These are phyloP conservation scores for Plantago major DNA, from an alignment of 257 asterid genomes.

Conservation along the genomic window DNA sequence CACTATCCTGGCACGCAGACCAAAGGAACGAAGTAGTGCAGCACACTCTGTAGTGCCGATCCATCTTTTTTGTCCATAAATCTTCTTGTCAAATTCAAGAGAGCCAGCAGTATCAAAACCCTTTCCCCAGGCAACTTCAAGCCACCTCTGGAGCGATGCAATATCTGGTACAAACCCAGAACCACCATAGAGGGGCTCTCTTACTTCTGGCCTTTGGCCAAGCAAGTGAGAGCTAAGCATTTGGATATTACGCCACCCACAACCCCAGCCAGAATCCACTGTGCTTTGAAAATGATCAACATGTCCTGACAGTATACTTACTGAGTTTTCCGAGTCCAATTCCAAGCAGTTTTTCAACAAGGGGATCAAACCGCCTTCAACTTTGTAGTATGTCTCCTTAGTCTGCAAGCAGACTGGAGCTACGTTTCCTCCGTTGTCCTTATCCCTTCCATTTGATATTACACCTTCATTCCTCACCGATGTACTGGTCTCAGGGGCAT, in stretches of 20 bases:
- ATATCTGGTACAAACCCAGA: conserved; percentile 73
- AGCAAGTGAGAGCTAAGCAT: conserved; percentile 90
- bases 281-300: conserved; percentile 75
- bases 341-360: conserved; percentile 60
- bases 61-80: conserved; percentile 69
- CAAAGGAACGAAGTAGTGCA: conserved; percentile 77
- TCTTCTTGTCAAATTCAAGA: conserved; percentile 49
- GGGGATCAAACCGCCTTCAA: conserved; percentile 52
- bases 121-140: conserved; percentile 77
- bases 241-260: conserved; percentile 99
- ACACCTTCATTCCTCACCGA: conserved; percentile 1
- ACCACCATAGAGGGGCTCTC: conserved; percentile 66
- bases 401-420: conserved; percentile 36
- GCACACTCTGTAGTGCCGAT: conserved; percentile 96
- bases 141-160: conserved; percentile 76
- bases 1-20: conserved; percentile 76
- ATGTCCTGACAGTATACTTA: conserved; percentile 53
- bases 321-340: conserved; percentile 41
- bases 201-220: conserved; percentile 52
- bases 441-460: neutral
- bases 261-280: conserved; percentile 86
- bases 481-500: conserved; percentile 29
- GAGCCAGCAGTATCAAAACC: conserved; percentile 77
- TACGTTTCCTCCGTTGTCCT: conserved; percentile 26
- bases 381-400: conserved; percentile 34